Base-by-base conservation (phyloP, 2,329 filamentous ascomycete genomes). In the Fusarium acutatum region DNA sequence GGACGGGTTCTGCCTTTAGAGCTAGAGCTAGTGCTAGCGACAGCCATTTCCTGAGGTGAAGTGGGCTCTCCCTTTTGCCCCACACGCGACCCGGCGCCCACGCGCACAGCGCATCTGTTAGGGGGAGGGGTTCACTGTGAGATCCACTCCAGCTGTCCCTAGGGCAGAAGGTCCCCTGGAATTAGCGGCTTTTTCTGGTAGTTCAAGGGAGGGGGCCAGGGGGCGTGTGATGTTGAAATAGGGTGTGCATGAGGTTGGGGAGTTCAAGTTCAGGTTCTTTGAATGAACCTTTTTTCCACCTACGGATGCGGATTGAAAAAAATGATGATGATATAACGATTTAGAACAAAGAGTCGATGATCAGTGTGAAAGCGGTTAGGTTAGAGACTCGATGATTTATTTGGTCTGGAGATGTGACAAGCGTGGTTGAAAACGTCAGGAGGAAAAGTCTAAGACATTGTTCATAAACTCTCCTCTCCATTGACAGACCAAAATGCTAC, bases 91-190 rank as follows among this genome's bases (percentile, higher is more conserved):
- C 28, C 60, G 35, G n/a, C 18, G 37, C 41, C 60, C 64, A 68
- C 54, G 56, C 64, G 64, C 63, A 47, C 65, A 68, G 64, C 65
- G 66, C 65, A 69, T 47, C 50, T 67, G 34, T 58, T 66, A 58
- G 63, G 60, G 60, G 58, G 53, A 57, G 59, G 64, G 63, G 63
- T 57, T 53, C 53, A 47, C 50, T 58, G 32, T 22, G 26, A 35
- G 40, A 30, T 41, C 57, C 57, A 62, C 57, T 53, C 62, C 57
- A 64, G 62, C 62, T 64, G 26, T 24, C 35, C 38, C 56, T 69
- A 69, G 44, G 65, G 65, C 67, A 69, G 59, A 68, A 56, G 35
- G 65, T 69, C 67, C 67, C 67, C 65, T 69, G 67, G 65, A 69
- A 69, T 64, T 69, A 69, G 58, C 58, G 60, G 47, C 47, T n/a